Base-by-base conservation (phyloP, 2,329 filamentous ascomycete genomes). In the Scytalidium sp. region DNA sequence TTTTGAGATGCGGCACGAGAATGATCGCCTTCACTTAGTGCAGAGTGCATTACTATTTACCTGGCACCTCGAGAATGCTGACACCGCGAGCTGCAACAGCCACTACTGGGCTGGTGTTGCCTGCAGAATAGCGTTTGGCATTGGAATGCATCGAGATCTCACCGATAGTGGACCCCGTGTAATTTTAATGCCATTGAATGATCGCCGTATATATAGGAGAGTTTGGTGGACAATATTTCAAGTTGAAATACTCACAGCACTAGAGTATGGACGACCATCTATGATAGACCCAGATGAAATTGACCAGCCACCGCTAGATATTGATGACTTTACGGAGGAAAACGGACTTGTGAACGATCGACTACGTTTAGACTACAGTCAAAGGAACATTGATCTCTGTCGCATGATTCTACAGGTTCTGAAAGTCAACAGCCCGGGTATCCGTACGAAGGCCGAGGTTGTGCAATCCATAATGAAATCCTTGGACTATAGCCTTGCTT, bases 91-190 rank as follows among this genome's bases (percentile, higher is more conserved):
- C 19, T 47, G 49, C 19, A 62, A 63, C 27, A 50, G 52, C 1
- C 65, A 56, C 36, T 63, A 60, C 40, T 65, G 64, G 64, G 39
- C 44, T 3, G 63, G 62, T 20, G 51, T 58, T 27, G 64, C 63
- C 2, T 45, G 50, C 15, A 55, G 64, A n/a, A 62, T 63, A 27
- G 61, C 54, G 9, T 61, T 57, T 44, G 63, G 64, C 9, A 42
- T 66, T 27, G 63, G 60, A 5, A 48, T 60, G 46, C 62, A 66
- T 39, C 57, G 62, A 49, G 19, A 53, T 39, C 49, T 52, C n/a
- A 36, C 32, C 13, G 13, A 15, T 36, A 10, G 17, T 36, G 15
- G 25, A 7, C 32, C 41, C 9, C 20, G 50, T n/a, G 32, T 36
- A n/a, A n/a, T 36, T 15, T 36, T 36, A 15, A 50, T 50, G 43